phyloP scores from a whole-genome alignment of 805 yeast genomes.

The Zygoascus ofunaensis region DNA sequence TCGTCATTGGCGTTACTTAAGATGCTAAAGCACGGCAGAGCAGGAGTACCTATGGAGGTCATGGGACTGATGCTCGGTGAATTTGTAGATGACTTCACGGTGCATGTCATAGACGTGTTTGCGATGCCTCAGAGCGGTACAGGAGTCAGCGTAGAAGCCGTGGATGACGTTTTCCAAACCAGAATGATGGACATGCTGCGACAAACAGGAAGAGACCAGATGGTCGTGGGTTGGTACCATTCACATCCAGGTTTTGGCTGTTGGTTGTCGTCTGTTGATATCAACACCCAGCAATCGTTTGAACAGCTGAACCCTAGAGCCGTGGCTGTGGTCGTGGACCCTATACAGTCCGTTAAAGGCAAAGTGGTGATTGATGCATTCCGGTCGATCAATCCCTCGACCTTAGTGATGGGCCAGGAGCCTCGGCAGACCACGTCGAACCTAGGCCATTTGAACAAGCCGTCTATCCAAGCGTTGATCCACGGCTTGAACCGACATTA shows the following conservation, averaged over 20 bases:
- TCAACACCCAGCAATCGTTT: conserved; percentile 94
- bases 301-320: conserved; percentile 94
- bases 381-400: conserved; percentile 79
- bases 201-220: conserved; percentile 98
- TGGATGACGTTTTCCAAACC: conserved; percentile 97
- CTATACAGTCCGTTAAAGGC: conserved; percentile 97
- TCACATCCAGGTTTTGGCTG: conserved; percentile 99
- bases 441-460: conserved; percentile 89
- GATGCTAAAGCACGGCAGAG: conserved; percentile 94
- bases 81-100: conserved; percentile 93
- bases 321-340: conserved; percentile 97
- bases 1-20: conserved; percentile 90
- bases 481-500: conserved; percentile 97
- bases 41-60: conserved; percentile 69
- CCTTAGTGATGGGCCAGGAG: conserved; percentile 91
- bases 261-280: conserved; percentile 97
- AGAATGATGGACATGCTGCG: conserved; percentile 99
- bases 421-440: conserved; percentile 97
- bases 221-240: conserved; percentile 99
- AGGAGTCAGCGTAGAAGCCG: conserved; percentile 98
- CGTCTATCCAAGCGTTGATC: conserved; percentile 90
- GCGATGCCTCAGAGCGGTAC: conserved; percentile 98
- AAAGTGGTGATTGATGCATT: conserved; percentile 98
- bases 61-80: conserved; percentile 99
- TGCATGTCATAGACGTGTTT: conserved; percentile 94